Evolutionary conservation across 1,284 basidiomycete genomes (phyloP), one percentile per base, ranked within the genome.

Genomic region (Naganishia liquefaciens): DNA sequence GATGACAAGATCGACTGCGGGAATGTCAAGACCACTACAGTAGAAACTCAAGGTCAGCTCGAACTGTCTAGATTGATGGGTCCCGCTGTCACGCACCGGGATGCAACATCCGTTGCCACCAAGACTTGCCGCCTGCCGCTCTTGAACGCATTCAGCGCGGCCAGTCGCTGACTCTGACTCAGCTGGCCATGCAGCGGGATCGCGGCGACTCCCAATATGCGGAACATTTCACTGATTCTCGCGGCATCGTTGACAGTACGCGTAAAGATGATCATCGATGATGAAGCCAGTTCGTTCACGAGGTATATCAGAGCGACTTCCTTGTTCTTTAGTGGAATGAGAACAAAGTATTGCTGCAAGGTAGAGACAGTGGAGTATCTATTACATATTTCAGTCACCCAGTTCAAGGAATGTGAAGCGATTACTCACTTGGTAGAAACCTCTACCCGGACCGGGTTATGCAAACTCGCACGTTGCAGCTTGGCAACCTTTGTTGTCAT

Each of bases 401-500:
- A 30, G 21, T 30, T 9, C 28, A 23, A 9, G 21, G 37, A n/a
- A n/a, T 28, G 52, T 2, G 21, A 5, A 21, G 1, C 17, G 27
- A 19, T 28, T 10, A 78, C 88, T 71, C 75, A 93, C 90, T 97
- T 98, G 72, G 90, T 86, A 43, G 88, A 91, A 1, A 96, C 93
- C 79, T 99, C 93, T 7, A 99, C 88, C 69, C 91, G 85, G n/a
- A 97, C 87, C 7, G 96, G 96, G 76, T 96, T 96, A 61, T 87
- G 86, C 73, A 99, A 82, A 82, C 90, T 93, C n/a, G 96, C 95
- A 63, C 96, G 83, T 77, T 99, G 95, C 9, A 99, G 83, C 79
- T 99, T 98, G 27, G 92, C 93, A 11, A 99, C 93, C 79, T 98
- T 99, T 25, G 93, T 96, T 2, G 95, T 97, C 94, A 99, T 99